Conservation (phyloP, 208 protist genomes). For the Leishmania arabica region DNA sequence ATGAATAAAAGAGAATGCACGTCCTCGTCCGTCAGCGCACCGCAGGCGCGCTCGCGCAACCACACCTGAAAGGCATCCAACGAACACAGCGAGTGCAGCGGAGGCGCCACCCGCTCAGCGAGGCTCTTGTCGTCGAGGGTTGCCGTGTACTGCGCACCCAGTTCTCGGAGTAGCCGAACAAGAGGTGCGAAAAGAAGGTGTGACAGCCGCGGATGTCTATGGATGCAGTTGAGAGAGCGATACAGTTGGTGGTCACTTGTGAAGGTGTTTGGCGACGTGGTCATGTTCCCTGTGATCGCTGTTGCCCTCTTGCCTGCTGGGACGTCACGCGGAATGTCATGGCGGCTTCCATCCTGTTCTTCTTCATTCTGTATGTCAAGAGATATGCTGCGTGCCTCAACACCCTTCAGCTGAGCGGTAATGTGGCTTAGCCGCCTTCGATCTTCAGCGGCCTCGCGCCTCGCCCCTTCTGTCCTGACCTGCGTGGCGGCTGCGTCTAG, state of each 20-base stretch:
- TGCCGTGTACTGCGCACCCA: background rate
- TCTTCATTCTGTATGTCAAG: background rate
- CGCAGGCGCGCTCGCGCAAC: conserved; percentile 5
- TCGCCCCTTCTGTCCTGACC: background rate
- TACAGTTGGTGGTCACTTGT: background rate
- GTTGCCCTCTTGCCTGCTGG: background rate
- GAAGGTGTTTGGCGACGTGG: background rate
- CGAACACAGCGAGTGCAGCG: background rate
- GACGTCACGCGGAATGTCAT: background rate
- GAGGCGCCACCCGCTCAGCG: background rate
- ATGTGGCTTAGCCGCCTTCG: background rate
- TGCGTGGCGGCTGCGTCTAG: conserved; percentile 2
- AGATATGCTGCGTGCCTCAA: background rate
- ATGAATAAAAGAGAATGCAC: background rate
- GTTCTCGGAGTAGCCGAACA: background rate
- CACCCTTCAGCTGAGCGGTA: background rate
- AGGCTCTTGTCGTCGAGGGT: background rate
- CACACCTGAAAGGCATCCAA: background rate
- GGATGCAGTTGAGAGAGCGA: background rate
- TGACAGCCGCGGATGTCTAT: conserved; percentile 3
- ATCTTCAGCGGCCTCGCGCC: background rate
- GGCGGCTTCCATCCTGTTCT: background rate
- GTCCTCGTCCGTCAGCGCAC: background rate
- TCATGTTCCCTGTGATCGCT: background rate
- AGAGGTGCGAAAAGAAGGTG: background rate